These are phyloP conservation scores for Pseudogymnoascus sp. DNA, from an alignment of 2,329 filamentous ascomycete species.

Conservation along the genomic window DNA sequence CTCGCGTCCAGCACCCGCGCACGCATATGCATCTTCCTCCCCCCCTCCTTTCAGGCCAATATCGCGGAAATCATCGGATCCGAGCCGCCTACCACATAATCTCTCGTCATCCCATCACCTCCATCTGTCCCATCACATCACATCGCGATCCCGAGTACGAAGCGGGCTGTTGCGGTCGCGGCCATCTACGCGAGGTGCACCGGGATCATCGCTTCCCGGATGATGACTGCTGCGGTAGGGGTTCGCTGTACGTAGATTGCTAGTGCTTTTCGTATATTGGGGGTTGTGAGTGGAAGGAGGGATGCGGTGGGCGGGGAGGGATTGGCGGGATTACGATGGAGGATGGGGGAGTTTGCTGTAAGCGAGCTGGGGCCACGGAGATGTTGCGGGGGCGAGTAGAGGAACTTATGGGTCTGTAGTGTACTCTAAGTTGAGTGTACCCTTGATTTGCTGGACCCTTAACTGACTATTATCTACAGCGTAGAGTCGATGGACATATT, in stretches of 20 bases:
- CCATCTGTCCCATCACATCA: background rate
- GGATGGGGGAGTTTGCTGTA: background rate
- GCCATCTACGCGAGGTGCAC: background rate
- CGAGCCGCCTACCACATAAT: background rate
- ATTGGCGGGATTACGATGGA: background rate
- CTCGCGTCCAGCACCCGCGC: background rate
- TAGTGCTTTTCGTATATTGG: background rate
- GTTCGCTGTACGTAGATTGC: background rate
- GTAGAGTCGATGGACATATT: background rate
- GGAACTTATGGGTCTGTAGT: background rate
- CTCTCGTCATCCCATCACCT: background rate
- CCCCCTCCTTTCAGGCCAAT: background rate
- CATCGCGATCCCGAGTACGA: background rate
- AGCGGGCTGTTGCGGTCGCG: background rate
- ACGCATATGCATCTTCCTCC: background rate
- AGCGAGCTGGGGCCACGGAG: background rate
- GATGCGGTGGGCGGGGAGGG: background rate
- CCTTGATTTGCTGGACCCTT: background rate
- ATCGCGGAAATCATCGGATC: background rate
- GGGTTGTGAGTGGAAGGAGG: background rate
- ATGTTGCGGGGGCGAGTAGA: background rate
- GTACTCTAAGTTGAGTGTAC: background rate
- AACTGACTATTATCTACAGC: background rate
- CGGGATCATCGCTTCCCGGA: background rate
- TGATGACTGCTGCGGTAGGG: background rate